A percentile compares a stretch with the other conserved stretches of the same genome.
These are phyloP conservation scores for Coemansia sp. DNA, from an alignment of 192 early-diverging fungal genomes.

Conservation along the genomic window DNA sequence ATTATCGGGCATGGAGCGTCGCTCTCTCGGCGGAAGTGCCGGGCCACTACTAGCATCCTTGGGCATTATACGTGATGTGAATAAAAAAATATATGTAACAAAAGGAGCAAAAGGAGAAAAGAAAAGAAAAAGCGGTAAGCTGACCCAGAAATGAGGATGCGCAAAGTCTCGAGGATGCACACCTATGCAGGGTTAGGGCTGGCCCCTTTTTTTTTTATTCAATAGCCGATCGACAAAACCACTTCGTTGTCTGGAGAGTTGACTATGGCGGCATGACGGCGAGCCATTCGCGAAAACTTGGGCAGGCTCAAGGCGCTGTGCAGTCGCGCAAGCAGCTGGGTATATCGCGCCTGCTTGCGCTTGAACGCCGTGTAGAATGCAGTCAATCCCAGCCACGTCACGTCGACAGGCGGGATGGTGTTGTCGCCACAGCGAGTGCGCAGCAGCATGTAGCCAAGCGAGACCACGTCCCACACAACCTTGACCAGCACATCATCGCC, in stretches of 20 bases:
- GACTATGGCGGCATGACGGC: conserved; percentile 13
- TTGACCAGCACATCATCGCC: conserved; percentile 16
- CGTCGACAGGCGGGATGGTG: conserved; percentile 21
- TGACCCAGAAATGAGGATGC: background rate
- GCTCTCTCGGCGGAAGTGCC: background rate
- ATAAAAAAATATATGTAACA: background rate
- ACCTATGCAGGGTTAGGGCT: too few relatives aligned
- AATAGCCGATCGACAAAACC: conserved; percentile 36
- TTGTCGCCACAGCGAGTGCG: conserved; percentile 21
- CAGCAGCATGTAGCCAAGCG: conserved; percentile 33
- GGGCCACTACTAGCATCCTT: background rate
- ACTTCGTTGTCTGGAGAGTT: conserved; percentile 27
- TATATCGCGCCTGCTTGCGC: conserved; percentile 54
- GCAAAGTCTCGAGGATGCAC: too few relatives aligned
- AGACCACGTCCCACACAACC: conserved; percentile 21
- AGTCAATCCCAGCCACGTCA: conserved; percentile 55
- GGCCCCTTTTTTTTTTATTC: background rate
- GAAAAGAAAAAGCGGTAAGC: background rate
- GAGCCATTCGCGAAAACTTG: conserved; percentile 8
- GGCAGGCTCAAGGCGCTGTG: conserved; percentile 16
- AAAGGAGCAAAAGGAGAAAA: background rate
- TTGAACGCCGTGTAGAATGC: conserved; percentile 53
- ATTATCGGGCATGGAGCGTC: background rate
- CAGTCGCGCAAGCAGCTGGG: conserved; percentile 26
- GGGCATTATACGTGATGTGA: background rate